These are phyloP conservation scores for Fraxinus angustifolia DNA, from an alignment of 305 asterid species.

Conservation along the genomic window DNA sequence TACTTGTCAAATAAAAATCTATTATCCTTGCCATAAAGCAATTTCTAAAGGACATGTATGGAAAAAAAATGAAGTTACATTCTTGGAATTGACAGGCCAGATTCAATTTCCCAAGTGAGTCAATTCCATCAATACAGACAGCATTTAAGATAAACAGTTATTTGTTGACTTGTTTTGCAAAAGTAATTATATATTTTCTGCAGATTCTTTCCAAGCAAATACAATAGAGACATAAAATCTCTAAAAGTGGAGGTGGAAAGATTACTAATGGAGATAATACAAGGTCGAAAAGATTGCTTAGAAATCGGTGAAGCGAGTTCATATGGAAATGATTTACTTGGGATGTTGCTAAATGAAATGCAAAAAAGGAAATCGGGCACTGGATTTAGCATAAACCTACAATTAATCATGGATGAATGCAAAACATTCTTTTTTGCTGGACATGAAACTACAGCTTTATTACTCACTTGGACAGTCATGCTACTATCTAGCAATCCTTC, in stretches of 20 bases:
- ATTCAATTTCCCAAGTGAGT: slow-evolving; percentile 18
- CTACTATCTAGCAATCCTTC: slow-evolving; percentile 58
- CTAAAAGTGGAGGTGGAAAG: slow-evolving; percentile 73
- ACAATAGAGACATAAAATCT: slow-evolving; percentile 76
- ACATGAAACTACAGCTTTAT: slow-evolving; percentile 73
- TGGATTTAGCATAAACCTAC: slow-evolving; percentile 53
- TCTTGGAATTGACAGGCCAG: slow-evolving; percentile 23
- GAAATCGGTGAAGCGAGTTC: slow-evolving; percentile 68
- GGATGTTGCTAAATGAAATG: slow-evolving; percentile 70
- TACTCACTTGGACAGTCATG: slow-evolving; percentile 81
- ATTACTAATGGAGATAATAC: slow-evolving; percentile 76
- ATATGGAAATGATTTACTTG: slow-evolving; percentile 73
- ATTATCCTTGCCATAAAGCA: not conserved
- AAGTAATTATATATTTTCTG: not conserved
- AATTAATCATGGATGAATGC: slow-evolving; percentile 79
- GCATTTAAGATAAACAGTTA: not conserved
- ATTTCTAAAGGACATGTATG: not conserved
- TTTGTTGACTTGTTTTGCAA: not conserved
- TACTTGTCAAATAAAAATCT: not conserved
- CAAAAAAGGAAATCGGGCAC: slow-evolving; percentile 43
- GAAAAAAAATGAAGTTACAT: not conserved
- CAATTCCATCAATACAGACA: not conserved
- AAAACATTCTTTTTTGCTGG: slow-evolving; percentile 85
- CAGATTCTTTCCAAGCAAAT: slow-evolving; percentile 85
- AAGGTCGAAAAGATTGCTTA: slow-evolving; percentile 61